A percentile compares a stretch with the other conserved stretches of the same genome.
phyloP scores from a whole-genome alignment of 805 yeast species.

The Cyberlindnera maclurae region DNA sequence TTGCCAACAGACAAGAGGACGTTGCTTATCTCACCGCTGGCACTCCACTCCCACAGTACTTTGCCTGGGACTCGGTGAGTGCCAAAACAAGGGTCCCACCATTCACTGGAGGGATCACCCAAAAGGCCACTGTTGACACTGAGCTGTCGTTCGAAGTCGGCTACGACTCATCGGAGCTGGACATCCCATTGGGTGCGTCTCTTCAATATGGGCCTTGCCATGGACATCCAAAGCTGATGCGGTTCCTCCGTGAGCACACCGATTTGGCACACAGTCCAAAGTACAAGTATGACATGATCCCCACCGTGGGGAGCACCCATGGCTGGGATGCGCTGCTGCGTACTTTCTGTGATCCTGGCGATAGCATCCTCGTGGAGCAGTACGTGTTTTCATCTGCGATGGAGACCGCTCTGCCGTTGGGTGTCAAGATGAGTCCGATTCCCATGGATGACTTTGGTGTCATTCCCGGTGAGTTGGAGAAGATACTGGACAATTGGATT shows the following conservation, averaged over 20 bases:
- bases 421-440: slow-evolving; percentile 38
- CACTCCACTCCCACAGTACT: slow-evolving; percentile 75
- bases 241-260: slow-evolving; percentile 49
- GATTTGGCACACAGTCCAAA: slow-evolving; percentile 30
- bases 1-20: slow-evolving; percentile 57
- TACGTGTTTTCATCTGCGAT: slow-evolving; percentile 56
- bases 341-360: slow-evolving; percentile 42
- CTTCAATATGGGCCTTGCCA: slow-evolving; percentile 79
- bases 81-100: slow-evolving; percentile 69
- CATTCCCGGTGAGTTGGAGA: slow-evolving; percentile 38
- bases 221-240: slow-evolving; percentile 62
- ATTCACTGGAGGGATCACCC: slow-evolving; percentile 46
- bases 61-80: slow-evolving; percentile 72
- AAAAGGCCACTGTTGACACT: slow-evolving; percentile 53
- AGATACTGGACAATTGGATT: slow-evolving; percentile 40
- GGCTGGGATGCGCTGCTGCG: slow-evolving; percentile 44
- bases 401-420: slow-evolving; percentile 37
- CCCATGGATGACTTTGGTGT: slow-evolving; percentile 32
- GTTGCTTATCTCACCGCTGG: slow-evolving; percentile 90
- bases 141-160: not conserved
- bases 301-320: slow-evolving; percentile 46
- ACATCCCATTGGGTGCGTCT: not conserved
- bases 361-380: slow-evolving; percentile 52
- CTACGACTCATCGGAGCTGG: not conserved
- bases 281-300: slow-evolving; percentile 36